Conservation (phyloP, 805 yeast species). For the Candida bentonensis region DNA sequence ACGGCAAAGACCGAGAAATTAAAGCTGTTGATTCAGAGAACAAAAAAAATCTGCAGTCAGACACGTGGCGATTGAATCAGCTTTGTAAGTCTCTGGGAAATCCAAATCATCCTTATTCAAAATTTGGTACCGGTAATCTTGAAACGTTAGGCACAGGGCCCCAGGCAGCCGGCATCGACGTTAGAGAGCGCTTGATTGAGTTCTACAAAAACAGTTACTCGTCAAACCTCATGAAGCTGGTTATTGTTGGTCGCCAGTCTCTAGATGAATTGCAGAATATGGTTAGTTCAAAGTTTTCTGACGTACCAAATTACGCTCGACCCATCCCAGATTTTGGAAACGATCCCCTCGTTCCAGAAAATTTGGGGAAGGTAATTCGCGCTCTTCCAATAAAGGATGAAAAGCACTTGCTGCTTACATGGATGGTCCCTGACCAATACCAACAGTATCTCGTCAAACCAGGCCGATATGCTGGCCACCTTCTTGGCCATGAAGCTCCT, state of each 20-base stretch:
- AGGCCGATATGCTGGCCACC: slow-evolving; percentile 56
- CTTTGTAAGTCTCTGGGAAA: slow-evolving; percentile 64
- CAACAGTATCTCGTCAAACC: slow-evolving; percentile 58
- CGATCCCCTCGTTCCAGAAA: slow-evolving; percentile 32
- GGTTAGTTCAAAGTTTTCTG: slow-evolving; percentile 53
- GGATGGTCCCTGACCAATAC: slow-evolving; percentile 64
- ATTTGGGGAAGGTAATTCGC: slow-evolving; percentile 39
- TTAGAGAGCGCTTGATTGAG: slow-evolving; percentile 65
- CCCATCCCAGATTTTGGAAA: slow-evolving; percentile 14
- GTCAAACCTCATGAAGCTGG: slow-evolving; percentile 78
- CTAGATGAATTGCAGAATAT: slow-evolving; percentile 57
- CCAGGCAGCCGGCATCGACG: slow-evolving; percentile 43
- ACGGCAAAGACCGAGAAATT: slow-evolving; percentile 83
- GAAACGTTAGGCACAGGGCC: slow-evolving; percentile 64
- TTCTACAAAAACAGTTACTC: slow-evolving; percentile 66
- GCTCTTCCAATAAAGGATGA: slow-evolving; percentile 78
- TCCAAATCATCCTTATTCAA: slow-evolving; percentile 66
- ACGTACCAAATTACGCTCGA: slow-evolving; percentile 39
- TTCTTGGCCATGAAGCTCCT: slow-evolving; percentile 84
- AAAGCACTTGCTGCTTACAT: slow-evolving; percentile 50
- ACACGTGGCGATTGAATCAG: slow-evolving; percentile 79
- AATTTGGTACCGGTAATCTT: slow-evolving; percentile 82
- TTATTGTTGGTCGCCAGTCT: slow-evolving; percentile 68
- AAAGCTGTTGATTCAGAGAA: slow-evolving; percentile 93
- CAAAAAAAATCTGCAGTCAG: slow-evolving; percentile 85